These are phyloP conservation scores for Leccinum longicurvipes DNA, from an alignment of 768 basidiomycete genomes.

Conservation along the genomic window DNA sequence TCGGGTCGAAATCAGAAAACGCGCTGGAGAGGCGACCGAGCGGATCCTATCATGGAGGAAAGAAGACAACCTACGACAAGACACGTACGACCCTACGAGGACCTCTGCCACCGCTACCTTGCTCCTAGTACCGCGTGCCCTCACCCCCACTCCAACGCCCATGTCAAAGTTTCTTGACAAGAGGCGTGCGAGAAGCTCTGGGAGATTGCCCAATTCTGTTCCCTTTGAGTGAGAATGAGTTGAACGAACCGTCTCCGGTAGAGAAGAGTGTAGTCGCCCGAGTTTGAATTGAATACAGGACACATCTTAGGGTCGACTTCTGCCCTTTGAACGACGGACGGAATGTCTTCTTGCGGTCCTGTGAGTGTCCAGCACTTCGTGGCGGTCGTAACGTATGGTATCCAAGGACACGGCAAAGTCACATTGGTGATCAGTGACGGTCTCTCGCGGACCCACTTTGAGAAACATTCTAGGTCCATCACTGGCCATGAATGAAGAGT, in stretches of 20 bases:
- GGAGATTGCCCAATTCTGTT: conserved; percentile 5
- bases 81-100: no score
- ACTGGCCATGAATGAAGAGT: conserved; percentile 11
- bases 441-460: conserved; percentile 36
- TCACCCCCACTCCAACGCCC: no score
- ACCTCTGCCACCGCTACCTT: no score
- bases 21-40: no score
- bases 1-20: conserved; percentile 4
- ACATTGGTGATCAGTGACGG: conserved; percentile 12
- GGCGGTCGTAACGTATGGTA: conserved; percentile 14
- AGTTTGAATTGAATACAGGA: conserved; percentile 22
- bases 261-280: conserved; percentile 9
- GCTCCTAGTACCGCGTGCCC: no score
- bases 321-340: conserved; percentile 2
- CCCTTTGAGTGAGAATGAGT: conserved; percentile 7
- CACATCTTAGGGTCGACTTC: conserved; percentile 10
- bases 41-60: no score
- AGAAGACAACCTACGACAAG: no score
- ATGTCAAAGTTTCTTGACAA: conserved; percentile 12
- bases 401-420: conserved; percentile 39
- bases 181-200: conserved; percentile 12
- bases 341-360: not conserved
- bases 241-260: conserved; percentile 3
- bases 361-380: not conserved
- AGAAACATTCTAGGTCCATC: conserved; percentile 38